These are phyloP conservation scores for Phellopilus nigrolimitatus DNA, from an alignment of 1,284 basidiomycete genomes.

Conservation along the genomic window DNA sequence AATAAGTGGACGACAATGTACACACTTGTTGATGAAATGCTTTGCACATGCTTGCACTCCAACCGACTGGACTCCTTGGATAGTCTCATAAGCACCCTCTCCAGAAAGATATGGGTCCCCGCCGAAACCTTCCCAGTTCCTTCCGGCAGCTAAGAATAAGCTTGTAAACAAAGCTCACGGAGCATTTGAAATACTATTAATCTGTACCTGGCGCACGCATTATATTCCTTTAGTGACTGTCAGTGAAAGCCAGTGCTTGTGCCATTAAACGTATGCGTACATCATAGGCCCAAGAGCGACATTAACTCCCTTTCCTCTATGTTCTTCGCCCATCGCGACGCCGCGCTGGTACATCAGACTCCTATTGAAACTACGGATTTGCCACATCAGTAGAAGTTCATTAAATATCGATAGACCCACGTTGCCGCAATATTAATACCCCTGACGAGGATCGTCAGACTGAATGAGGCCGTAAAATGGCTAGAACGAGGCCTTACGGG, in stretches of 20 bases:
- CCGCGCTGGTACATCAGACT: conserved; percentile 39
- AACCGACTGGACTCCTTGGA: conserved; percentile 56
- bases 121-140: conserved; percentile 23
- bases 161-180: background rate
- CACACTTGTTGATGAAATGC: conserved; percentile 57
- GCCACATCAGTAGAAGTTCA: background rate
- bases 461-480: background rate
- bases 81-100: conserved; percentile 57
- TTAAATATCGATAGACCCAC: conserved; percentile 26
- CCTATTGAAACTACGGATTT: conserved; percentile 58
- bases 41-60: conserved; percentile 67
- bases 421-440: conserved; percentile 72
- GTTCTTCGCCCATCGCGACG: conserved; percentile 46
- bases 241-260: background rate
- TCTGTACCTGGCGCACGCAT: conserved; percentile 19
- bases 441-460: conserved; percentile 25
- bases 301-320: conserved; percentile 46
- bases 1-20: conserved; percentile 9
- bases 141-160: background rate
- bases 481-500: conserved; percentile 37
- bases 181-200: background rate
- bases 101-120: conserved; percentile 61
- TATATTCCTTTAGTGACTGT: no score
- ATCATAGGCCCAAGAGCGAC: conserved; percentile 38
- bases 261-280: conserved; percentile 1